A percentile compares a stretch with the other conserved stretches of the same genome.
Evolutionary conservation across 2,329 filamentous ascomycete species (phyloP).

Genomic region (Endoconidiophora polonica): DNA sequence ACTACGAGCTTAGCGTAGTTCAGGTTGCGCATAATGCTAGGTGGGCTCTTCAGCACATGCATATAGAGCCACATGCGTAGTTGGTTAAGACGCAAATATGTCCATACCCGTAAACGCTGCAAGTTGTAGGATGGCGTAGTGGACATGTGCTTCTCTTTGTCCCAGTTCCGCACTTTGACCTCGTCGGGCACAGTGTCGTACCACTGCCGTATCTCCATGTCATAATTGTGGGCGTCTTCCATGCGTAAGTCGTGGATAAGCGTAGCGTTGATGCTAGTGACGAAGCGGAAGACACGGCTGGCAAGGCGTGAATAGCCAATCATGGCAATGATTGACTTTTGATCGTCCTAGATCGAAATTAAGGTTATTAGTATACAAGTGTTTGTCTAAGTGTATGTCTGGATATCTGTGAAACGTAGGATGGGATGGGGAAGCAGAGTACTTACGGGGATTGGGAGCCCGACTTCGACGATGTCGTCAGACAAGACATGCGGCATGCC

Average conservation of each 20-base stretch:
- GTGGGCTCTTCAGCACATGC: constrained; percentile 69
- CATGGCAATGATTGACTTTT: constrained; percentile 68
- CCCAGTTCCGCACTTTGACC: constrained; percentile 42
- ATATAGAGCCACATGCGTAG: constrained; percentile 81
- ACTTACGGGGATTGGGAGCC: constrained; percentile 61
- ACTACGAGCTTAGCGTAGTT: constrained; percentile 57
- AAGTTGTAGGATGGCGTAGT: constrained; percentile 46
- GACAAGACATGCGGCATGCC: constrained; percentile 74
- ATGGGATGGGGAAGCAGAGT: neutral
- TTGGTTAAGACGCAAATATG: constrained; percentile 77
- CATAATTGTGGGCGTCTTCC: constrained; percentile 63
- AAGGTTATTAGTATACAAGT: constrained; percentile 14
- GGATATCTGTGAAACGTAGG: neutral
- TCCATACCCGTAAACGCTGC: constrained; percentile 62
- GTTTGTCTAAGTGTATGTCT: neutral
- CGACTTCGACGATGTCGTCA: constrained; percentile 70
- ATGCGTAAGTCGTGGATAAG: constrained; percentile 48
- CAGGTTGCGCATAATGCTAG: constrained; percentile 63
- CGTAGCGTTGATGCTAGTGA: constrained; percentile 48
- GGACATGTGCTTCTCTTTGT: constrained; percentile 32
- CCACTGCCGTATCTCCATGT: constrained; percentile 76
- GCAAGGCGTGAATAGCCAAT: constrained; percentile 68
- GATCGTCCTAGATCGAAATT: constrained; percentile 24
- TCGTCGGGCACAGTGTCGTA: constrained; percentile 56
- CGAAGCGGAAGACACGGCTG: constrained; percentile 73